Evolutionary conservation across 306 rosid genomes (phyloP).

Genomic region (cucumber (Cucumis sativus)): DNA sequence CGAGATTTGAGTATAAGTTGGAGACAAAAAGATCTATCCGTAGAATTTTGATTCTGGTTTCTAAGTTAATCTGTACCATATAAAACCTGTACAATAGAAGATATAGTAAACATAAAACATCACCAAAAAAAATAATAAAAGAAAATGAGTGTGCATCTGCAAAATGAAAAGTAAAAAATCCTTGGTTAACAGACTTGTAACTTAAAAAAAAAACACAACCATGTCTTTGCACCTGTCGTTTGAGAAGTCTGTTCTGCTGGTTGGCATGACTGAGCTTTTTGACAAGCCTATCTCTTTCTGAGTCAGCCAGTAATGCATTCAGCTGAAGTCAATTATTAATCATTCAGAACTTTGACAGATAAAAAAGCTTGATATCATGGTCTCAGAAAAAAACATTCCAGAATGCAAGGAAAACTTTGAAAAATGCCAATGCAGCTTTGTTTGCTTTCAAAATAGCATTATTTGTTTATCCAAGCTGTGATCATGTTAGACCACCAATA

Average conservation of each 20-base stretch:
- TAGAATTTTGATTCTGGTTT: not conserved
- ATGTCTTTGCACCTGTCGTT: slow-evolving; percentile 61
- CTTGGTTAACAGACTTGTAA: not conserved
- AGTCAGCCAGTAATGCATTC: slow-evolving; percentile 50
- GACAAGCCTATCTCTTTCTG: slow-evolving; percentile 47
- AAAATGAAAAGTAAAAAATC: not conserved
- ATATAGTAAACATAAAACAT: slow-evolving; percentile 1
- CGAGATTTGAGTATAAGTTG: not conserved
- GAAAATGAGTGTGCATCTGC: not conserved
- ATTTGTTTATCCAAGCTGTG: not conserved
- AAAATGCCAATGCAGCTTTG: not conserved
- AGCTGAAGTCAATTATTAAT: slow-evolving; percentile 29
- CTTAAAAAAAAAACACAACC: not conserved
- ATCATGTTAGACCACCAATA: not conserved
- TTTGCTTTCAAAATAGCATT: not conserved
- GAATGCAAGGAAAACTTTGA: not conserved
- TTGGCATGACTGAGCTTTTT: slow-evolving; percentile 91
- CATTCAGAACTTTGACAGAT: not conserved
- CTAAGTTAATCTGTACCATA: not conserved
- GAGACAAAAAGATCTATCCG: not conserved
- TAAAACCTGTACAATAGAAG: not conserved
- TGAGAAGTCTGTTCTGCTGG: slow-evolving; percentile 80
- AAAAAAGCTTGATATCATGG: not conserved
- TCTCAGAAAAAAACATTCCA: not conserved
- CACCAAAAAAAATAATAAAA: not conserved